Conservation (phyloP, 768 basidiomycete genomes). For the Termitomyces sp. region DNA sequence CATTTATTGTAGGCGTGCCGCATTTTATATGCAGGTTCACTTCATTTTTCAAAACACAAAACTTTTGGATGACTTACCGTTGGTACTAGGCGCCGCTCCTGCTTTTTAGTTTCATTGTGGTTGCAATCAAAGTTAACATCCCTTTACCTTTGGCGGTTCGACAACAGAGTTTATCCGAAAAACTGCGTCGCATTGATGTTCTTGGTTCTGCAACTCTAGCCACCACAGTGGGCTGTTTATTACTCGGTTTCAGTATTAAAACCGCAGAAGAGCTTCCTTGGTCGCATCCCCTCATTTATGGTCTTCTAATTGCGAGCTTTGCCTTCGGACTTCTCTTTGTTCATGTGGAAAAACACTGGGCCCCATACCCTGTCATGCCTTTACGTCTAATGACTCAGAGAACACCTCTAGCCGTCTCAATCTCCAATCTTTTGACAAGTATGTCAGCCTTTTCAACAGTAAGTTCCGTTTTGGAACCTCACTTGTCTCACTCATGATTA, state of each 20-base stretch:
- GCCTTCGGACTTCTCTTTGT: constrained; percentile 61
- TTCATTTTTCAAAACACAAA: background rate
- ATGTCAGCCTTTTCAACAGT: constrained; percentile 81
- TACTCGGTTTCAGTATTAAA: constrained; percentile 76
- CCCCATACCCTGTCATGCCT: constrained; percentile 89
- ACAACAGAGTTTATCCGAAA: constrained; percentile 54
- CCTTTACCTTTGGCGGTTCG: constrained; percentile 64
- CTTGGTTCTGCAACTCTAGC: constrained; percentile 82
- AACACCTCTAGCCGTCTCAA: constrained; percentile 77
- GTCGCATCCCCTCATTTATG: constrained; percentile 69
- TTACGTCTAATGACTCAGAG: constrained; percentile 71
- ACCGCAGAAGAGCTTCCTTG: constrained; percentile 76
- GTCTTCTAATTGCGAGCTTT: constrained; percentile 56
- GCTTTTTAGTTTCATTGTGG: constrained; percentile 63
- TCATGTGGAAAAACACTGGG: constrained; percentile 73
- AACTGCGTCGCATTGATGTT: constrained; percentile 79
- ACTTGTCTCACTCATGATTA: constrained; percentile 17
- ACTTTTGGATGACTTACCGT: background rate
- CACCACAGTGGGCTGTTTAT: constrained; percentile 59
- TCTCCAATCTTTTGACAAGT: constrained; percentile 76
- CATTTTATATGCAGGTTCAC: constrained; percentile 82
- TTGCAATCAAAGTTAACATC: constrained; percentile 77
- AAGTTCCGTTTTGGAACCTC: constrained; percentile 19
- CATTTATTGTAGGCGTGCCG: constrained; percentile 59
- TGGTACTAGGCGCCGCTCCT: constrained; percentile 70